Evolutionary conservation across 2,329 filamentous ascomycete species (phyloP), one percentile per base, ranked within the genome.

Genomic region (Lachnellula occidentalis): DNA sequence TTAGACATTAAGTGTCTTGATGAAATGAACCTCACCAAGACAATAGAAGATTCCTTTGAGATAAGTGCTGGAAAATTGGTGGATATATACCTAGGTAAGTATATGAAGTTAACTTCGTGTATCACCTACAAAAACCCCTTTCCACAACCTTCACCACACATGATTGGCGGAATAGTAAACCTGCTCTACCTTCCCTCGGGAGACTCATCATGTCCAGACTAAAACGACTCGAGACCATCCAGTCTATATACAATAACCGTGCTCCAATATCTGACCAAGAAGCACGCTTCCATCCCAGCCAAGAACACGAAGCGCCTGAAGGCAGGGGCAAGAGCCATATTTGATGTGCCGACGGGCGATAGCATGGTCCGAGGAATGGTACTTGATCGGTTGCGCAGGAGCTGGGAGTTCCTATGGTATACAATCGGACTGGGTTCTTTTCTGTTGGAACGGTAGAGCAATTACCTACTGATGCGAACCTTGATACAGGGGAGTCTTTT

Each of bases 291-390:
- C 54, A 60, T 34, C 31, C 46, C 8, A 7, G 41, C n/a, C 57
- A 61, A 54, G 55, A n/a, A n/a, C n/a, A n/a, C 51, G n/a, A 57
- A 48, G 34, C 43, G 56, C 17, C 48, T 64, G 24, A 64, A 60
- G 34, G 41, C 36, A 8, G 58, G 53, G 24, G 58, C 54, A 5
- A 52, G 43, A 45, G 34, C 60, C 34, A 60, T 63, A 12, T 55
- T 58, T 36, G 54, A 62, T 50, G 51, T 56, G 9, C 50, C 47
- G 9, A 55, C 56, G 17, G 15, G 34, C 8, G 54, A 58, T 36
- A 62, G 50, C 21, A 41, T 56, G 48, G 37, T 64, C 8, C 37
- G 21, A 12, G 39, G 41, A 15, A 43, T 49, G n/a, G 21, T 58
- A 6, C 34, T 60, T 14, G 54, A 59, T 43, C 46, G 8, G 51